Evolutionary conservation across 805 yeast genomes (phyloP).

Genomic region (Candida khao-thaluensis): DNA sequence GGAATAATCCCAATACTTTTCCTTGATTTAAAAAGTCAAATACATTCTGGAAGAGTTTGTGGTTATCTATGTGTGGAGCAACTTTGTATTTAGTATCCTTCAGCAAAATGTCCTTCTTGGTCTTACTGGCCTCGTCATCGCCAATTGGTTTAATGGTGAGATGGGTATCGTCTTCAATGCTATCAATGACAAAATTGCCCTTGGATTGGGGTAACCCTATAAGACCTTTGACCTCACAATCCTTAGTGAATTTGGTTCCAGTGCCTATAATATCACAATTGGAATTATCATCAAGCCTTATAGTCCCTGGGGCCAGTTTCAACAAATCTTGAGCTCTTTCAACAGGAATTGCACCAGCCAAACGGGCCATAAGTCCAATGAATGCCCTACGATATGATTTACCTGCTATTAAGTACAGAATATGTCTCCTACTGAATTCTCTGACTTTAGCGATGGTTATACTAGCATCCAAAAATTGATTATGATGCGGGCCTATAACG

Average conservation of each 20-base stretch:
- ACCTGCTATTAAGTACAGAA: conserved; percentile 39
- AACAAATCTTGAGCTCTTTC: conserved; percentile 43
- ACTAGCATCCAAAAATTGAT: conserved; percentile 41
- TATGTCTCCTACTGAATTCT: conserved; percentile 28
- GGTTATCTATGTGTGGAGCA: conserved; percentile 42
- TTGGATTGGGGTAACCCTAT: conserved; percentile 37
- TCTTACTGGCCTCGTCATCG: conserved; percentile 8
- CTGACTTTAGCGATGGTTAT: conserved; percentile 38
- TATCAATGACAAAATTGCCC: conserved; percentile 33
- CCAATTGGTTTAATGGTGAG: conserved; percentile 11
- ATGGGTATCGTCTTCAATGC: conserved; percentile 11
- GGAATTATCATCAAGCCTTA: conserved; percentile 16
- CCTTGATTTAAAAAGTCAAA: conserved; percentile 35
- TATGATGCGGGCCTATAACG: conserved; percentile 45
- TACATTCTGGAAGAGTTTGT: conserved; percentile 35
- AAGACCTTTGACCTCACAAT: conserved; percentile 35
- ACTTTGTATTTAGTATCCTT: conserved; percentile 32
- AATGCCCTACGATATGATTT: conserved; percentile 31
- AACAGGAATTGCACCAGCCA: conserved; percentile 40
- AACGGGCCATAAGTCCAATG: conserved; percentile 32
- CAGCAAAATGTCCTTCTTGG: conserved; percentile 6
- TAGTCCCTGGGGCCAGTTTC: conserved; percentile 28
- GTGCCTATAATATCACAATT: conserved; percentile 26
- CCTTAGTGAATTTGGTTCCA: conserved; percentile 33
- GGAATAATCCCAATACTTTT: conserved; percentile 39